These are phyloP conservation scores for Mycena leptocephala DNA, from an alignment of 768 basidiomycete genomes.

Conservation along the genomic window DNA sequence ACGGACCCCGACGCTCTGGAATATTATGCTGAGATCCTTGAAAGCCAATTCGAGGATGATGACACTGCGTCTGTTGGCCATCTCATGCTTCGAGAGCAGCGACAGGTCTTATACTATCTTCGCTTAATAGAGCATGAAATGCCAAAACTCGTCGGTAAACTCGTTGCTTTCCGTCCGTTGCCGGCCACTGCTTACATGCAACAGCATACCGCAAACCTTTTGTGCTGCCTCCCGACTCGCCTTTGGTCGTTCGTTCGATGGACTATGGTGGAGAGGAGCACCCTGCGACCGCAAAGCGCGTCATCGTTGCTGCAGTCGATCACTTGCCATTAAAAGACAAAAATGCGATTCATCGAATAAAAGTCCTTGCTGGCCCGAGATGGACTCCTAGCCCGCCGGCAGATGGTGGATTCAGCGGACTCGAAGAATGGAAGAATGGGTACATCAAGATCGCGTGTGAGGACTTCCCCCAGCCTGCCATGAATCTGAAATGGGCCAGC, in stretches of 20 bases:
- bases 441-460: conserved; percentile 95
- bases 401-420: conserved; percentile 73
- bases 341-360: conserved; percentile 86
- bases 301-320: conserved; percentile 83
- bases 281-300: conserved; percentile 80
- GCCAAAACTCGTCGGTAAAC: conserved; percentile 86
- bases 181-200: conserved; percentile 14
- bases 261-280: conserved; percentile 86
- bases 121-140: conserved; percentile 92
- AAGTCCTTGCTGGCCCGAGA: conserved; percentile 90
- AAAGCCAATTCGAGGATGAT: conserved; percentile 64
- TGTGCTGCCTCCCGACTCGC: conserved; percentile 72
- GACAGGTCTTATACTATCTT: conserved; percentile 83
- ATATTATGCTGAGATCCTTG: conserved; percentile 61
- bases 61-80: conserved; percentile 84
- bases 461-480: conserved; percentile 82
- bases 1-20: conserved; percentile 61
- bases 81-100: conserved; percentile 80
- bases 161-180: background rate
- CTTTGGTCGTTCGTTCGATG: conserved; percentile 81
- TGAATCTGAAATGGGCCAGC: conserved; percentile 97
- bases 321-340: conserved; percentile 76
- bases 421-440: conserved; percentile 74
- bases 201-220: conserved; percentile 90
- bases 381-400: conserved; percentile 86